Evolutionary conservation across 2,329 filamentous ascomycete species (phyloP).

Genomic region (Fusarium lateritium): DNA sequence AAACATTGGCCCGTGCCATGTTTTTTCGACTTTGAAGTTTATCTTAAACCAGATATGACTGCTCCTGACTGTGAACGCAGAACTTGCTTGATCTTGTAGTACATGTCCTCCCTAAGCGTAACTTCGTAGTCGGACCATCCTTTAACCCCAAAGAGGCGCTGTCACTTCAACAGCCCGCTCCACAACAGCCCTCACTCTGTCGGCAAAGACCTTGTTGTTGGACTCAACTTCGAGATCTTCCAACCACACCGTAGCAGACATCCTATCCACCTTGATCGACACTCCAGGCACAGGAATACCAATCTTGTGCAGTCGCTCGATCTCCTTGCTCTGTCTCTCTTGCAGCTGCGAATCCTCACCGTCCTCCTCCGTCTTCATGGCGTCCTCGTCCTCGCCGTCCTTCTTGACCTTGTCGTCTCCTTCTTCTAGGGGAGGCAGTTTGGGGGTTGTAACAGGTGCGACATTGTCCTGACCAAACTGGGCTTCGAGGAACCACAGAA

Average conservation of each 20-base stretch:
- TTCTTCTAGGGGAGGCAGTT: constrained; percentile 62
- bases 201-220: constrained; percentile 80
- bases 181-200: constrained; percentile 89
- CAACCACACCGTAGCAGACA: constrained; percentile 90
- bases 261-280: constrained; percentile 88
- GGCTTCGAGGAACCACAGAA: constrained; percentile 96
- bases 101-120: not conserved
- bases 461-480: constrained; percentile 93
- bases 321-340: constrained; percentile 75
- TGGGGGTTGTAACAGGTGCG: constrained; percentile 78
- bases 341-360: constrained; percentile 62
- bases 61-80: not conserved
- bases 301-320: constrained; percentile 83
- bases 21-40: constrained; percentile 6
- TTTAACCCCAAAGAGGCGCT: constrained; percentile 76
- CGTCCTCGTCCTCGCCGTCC: constrained; percentile 57
- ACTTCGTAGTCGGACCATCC: not conserved
- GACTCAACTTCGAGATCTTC: constrained; percentile 94
- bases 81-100: not conserved
- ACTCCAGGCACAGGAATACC: constrained; percentile 94
- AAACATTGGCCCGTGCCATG: constrained; percentile 38
- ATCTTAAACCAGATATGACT: not conserved
- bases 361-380: constrained; percentile 54
- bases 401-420: constrained; percentile 53
- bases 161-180: constrained; percentile 92